These are phyloP conservation scores for Termitomyces sp. DNA, from an alignment of 768 basidiomycete genomes.

Conservation along the genomic window DNA sequence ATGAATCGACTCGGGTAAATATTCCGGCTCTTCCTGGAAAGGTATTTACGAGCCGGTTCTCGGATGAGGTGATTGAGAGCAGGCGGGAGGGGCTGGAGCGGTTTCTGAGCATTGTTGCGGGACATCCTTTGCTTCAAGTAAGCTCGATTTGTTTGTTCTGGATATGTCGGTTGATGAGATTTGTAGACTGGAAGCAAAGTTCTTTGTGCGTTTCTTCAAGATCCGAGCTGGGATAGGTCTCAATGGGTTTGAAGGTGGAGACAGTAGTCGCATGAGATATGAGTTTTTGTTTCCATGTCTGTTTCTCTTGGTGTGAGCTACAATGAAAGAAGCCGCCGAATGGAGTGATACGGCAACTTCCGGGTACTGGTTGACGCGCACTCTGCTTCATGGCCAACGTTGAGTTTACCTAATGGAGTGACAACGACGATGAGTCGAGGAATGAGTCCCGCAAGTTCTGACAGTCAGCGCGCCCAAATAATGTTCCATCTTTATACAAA, in stretches of 20 bases:
- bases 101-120: constrained; percentile 94
- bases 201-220: constrained; percentile 91
- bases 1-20: constrained; percentile 95
- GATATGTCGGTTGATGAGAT: neutral
- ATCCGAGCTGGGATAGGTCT: constrained; percentile 83
- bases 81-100: constrained; percentile 91
- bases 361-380: too few species aligned
- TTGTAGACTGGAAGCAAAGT: constrained; percentile 91
- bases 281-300: too few species aligned
- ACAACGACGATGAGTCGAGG: too few species aligned
- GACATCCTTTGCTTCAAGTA: constrained; percentile 94
- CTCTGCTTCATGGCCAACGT: too few species aligned
- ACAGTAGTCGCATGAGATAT: too few species aligned
- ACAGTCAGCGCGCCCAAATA: too few species aligned
- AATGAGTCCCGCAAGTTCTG: too few species aligned
- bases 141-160: constrained; percentile 19
- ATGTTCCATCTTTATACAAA: too few species aligned
- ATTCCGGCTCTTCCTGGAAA: constrained; percentile 97
- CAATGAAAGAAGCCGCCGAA: too few species aligned
- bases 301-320: too few species aligned
- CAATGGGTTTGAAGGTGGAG: constrained; percentile 70
- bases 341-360: too few species aligned
- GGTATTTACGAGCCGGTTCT: constrained; percentile 97
- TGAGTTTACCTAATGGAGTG: too few species aligned
- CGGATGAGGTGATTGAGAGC: constrained; percentile 93